A percentile compares a stretch with the other conserved stretches of the same genome.
These are phyloP conservation scores for Mortierella sp. DNA, from an alignment of 371 early-diverging fungal species.

Conservation along the genomic window DNA sequence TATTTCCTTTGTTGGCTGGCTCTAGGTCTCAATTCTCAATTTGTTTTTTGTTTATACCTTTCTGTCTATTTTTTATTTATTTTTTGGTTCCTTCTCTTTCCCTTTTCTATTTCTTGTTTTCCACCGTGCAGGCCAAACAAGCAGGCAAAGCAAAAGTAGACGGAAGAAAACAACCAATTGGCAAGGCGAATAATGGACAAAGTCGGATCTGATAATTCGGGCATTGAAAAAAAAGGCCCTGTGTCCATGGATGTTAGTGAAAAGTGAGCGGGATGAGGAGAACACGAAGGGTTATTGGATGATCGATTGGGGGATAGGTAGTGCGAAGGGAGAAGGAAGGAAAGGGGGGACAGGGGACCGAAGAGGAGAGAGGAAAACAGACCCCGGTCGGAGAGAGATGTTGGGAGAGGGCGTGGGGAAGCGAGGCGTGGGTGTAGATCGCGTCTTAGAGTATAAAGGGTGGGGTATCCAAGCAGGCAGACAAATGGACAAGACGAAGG, in stretches of 20 bases:
- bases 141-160: no score
- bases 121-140: not conserved
- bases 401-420: not conserved
- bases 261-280: not conserved
- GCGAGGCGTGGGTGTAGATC: not conserved
- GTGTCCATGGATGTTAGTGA: not conserved
- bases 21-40: not conserved
- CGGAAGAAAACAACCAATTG: not conserved
- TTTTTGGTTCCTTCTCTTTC: not conserved
- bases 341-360: not conserved
- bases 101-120: not conserved
- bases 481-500: not conserved
- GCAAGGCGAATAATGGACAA: constrained; percentile 16
- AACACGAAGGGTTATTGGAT: not conserved
- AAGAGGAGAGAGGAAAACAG: not conserved
- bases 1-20: not conserved
- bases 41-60: not conserved
- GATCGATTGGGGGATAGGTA: not conserved
- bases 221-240: not conserved
- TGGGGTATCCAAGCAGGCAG: not conserved
- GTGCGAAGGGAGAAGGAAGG: not conserved
- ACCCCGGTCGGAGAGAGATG: constrained; percentile 10
- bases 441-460: not conserved
- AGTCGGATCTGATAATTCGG: constrained; percentile 51
- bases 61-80: not conserved